Percentiles rank a stretch among this genome's conserved stretches.
phyloP scores from a whole-genome alignment of 2,329 filamentous ascomycete species.

The Chaetomiaceae sp. region DNA sequence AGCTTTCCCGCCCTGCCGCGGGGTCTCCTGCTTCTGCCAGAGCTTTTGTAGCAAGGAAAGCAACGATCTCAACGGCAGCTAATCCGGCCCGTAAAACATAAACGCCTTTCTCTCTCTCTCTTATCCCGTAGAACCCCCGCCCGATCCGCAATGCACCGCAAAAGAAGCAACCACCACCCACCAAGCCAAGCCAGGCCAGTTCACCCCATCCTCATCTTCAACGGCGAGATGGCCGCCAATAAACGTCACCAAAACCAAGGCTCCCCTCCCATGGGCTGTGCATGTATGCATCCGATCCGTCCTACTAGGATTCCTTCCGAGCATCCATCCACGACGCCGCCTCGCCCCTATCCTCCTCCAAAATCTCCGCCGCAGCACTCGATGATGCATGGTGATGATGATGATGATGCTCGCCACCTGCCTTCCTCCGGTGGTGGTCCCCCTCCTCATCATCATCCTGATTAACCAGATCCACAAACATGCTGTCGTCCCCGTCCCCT shows the following conservation, averaged over 20 bases:
- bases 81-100: background rate
- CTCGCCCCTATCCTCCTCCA: conserved; percentile 21
- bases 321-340: conserved; percentile 22
- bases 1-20: too few relatives aligned
- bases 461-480: conserved; percentile 54
- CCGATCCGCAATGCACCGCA: conserved; percentile 8
- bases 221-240: background rate
- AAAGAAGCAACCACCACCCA: background rate
- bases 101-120: background rate
- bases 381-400: conserved; percentile 10
- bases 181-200: background rate
- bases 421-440: conserved; percentile 29
- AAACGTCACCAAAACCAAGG: background rate
- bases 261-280: background rate
- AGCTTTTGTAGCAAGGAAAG: background rate
- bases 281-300: background rate
- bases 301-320: conserved; percentile 14
- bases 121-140: too few relatives aligned
- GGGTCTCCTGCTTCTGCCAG: too few relatives aligned
- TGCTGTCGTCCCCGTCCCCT: conserved; percentile 47
- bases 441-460: conserved; percentile 46
- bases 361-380: conserved; percentile 9
- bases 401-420: conserved; percentile 8
- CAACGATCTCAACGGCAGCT: background rate
- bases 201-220: background rate